Evolutionary conservation across 768 basidiomycete genomes (phyloP), one percentile per base, ranked within the genome.

Genomic region (Chlorophyllum brunneum): DNA sequence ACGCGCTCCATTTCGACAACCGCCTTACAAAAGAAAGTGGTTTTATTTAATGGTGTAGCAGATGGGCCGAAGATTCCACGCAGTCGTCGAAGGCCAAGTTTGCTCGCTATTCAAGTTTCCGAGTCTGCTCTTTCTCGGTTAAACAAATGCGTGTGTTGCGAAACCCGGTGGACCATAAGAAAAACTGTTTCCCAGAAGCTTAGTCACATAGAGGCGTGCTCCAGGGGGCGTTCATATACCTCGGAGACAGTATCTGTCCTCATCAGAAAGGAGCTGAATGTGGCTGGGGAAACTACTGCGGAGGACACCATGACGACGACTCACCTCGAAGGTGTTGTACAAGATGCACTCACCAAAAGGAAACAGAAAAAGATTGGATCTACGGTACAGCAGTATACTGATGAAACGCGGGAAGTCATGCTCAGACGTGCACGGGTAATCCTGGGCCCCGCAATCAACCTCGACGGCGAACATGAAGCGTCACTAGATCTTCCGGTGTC

Each of bases 121-220:
- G 34, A 30, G 15, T 22, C 34, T 4, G 26, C 23, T 5, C 7
- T 53, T n/a, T 53, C 44, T 30, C 34, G 26, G n/a, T 15, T 53
- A 13, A 13, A 27, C 9, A 79, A 70, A 58, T 92, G 89, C 58
- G 71, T 89, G 38, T 73, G 77, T 31, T 92, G 89, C 58, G 78
- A 81, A 20, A 61, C 76, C 11, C 65, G 65, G 1, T 92, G 90
- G 90, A 92, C 86, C 3, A 68, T 79, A 10, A 75, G 78, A 48
- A 93, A 93, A 64, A 78, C 78, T 3, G 68, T 68, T 9, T 56
- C 66, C 15, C 81, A 85, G 60, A 93, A 93, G 64, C 65, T 79
- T 62, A 58, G 73, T 2, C 91, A 93, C 61, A 78, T 93, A 34
- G 73, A 74, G 43, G 69, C 72, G 5, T 93, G 91, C 63, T 80